Percentiles rank a stretch among this genome's conserved stretches.
These are phyloP conservation scores for Boletus edulis DNA, from an alignment of 768 basidiomycete genomes.

Conservation along the genomic window DNA sequence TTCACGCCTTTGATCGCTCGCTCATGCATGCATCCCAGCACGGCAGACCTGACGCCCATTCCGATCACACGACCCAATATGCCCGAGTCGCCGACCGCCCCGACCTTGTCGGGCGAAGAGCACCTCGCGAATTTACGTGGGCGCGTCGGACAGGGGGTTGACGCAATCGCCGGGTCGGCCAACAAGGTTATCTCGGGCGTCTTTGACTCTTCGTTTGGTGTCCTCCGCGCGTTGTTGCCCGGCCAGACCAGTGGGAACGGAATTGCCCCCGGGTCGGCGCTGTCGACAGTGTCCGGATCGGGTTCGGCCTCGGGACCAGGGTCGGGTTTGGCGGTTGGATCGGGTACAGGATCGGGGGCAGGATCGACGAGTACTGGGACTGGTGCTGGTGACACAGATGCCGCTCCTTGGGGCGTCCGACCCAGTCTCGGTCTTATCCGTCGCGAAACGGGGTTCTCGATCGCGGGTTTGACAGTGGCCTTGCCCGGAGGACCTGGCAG, in stretches of 20 bases:
- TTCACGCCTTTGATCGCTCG: background rate
- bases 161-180: conserved; percentile 78
- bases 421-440: conserved; percentile 68
- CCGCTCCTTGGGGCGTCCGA: conserved; percentile 26
- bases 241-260: conserved; percentile 21
- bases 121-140: conserved; percentile 59
- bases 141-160: conserved; percentile 77
- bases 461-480: conserved; percentile 68
- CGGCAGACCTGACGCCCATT: conserved; percentile 80
- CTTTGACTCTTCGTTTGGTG: conserved; percentile 87
- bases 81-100: conserved; percentile 41
- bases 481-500: conserved; percentile 43
- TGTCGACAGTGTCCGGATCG: no score
- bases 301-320: background rate
- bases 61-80: conserved; percentile 56
- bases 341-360: background rate
- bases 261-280: background rate
- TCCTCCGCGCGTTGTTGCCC: conserved; percentile 75
- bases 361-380: background rate
- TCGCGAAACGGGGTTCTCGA: conserved; percentile 79
- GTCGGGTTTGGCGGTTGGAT: background rate
- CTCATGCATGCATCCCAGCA: conserved; percentile 39
- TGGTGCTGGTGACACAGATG: conserved; percentile 5
- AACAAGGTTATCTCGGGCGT: conserved; percentile 78
- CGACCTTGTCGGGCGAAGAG: conserved; percentile 42